These are phyloP conservation scores for Rhizopogon vesiculosus DNA, from an alignment of 768 basidiomycete species.

Conservation along the genomic window DNA sequence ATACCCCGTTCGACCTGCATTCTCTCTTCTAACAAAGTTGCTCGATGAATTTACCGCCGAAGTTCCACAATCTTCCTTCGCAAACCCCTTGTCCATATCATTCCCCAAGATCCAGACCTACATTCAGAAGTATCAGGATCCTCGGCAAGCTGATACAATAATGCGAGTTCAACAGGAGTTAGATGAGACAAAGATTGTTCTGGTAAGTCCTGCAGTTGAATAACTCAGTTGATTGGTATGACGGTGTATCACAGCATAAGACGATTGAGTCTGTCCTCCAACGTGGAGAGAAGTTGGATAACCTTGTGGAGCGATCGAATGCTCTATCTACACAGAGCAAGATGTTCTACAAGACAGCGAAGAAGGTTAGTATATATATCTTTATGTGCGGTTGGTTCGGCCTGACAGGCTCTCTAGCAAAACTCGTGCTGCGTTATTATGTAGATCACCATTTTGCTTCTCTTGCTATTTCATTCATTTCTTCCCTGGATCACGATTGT, in stretches of 20 bases:
- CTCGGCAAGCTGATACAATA: slow-evolving; percentile 93
- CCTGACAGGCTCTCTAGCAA: slow-evolving; percentile 54
- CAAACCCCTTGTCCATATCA: slow-evolving; percentile 60
- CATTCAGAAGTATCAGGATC: slow-evolving; percentile 93
- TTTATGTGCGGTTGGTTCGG: background rate
- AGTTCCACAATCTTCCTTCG: slow-evolving; percentile 67
- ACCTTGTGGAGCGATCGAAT: slow-evolving; percentile 90
- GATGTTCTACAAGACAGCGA: slow-evolving; percentile 99
- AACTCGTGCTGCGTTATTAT: slow-evolving; percentile 92
- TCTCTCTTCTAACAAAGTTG: slow-evolving; percentile 89
- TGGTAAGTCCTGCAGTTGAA: slow-evolving; percentile 49
- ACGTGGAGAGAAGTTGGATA: slow-evolving; percentile 95
- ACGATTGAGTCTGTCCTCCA: slow-evolving; percentile 97
- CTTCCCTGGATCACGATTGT: slow-evolving; percentile 2
- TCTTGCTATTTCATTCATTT: slow-evolving; percentile 8
- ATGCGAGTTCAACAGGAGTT: slow-evolving; percentile 98
- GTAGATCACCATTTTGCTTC: slow-evolving; percentile 32
- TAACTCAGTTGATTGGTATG: background rate
- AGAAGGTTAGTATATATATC: slow-evolving; percentile 65
- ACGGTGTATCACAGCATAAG: slow-evolving; percentile 68
- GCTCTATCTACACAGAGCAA: slow-evolving; percentile 87
- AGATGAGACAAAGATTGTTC: slow-evolving; percentile 98
- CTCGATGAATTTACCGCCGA: slow-evolving; percentile 88
- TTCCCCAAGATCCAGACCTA: slow-evolving; percentile 78
- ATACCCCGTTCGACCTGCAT: slow-evolving; percentile 95